Percentiles rank a stretch among this genome's conserved stretches.
Conservation (phyloP, 306 rosid species). For the Acacia confusa region DNA sequence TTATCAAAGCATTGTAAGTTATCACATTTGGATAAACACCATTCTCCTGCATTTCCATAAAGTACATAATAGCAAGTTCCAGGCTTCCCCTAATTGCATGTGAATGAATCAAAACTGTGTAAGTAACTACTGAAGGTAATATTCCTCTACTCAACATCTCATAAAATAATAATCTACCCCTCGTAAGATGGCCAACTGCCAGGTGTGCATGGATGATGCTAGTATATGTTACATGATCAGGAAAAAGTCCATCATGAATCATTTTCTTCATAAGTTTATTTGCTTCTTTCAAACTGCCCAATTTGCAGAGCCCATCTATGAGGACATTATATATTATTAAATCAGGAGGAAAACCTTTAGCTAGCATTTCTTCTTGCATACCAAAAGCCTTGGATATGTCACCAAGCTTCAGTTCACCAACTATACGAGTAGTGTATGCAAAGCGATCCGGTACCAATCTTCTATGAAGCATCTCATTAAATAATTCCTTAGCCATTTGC, state of each 20-base stretch:
- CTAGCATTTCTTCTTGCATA: constrained; percentile 76
- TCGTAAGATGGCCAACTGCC: constrained; percentile 53
- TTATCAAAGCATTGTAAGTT: constrained; percentile 78
- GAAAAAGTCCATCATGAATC: constrained; percentile 50
- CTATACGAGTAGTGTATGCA: constrained; percentile 66
- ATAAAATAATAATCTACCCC: constrained; percentile 57
- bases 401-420: constrained; percentile 67
- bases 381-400: constrained; percentile 57
- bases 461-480: constrained; percentile 65
- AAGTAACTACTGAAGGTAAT: constrained; percentile 76
- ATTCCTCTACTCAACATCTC: constrained; percentile 67
- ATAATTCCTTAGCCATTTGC: constrained; percentile 61
- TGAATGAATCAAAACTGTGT: constrained; percentile 70
- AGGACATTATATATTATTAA: constrained; percentile 69
- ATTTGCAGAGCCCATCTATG: constrained; percentile 57
- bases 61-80: constrained; percentile 58
- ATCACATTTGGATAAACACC: constrained; percentile 71
- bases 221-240: constrained; percentile 74
- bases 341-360: constrained; percentile 67
- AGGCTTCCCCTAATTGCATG: constrained; percentile 60
- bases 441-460: constrained; percentile 65
- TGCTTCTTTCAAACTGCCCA: constrained; percentile 62
- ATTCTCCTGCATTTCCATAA: constrained; percentile 65
- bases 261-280: constrained; percentile 50
- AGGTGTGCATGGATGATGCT: constrained; percentile 71